Evolutionary conservation across 352 stramenopile genomes (phyloP).

Genomic region (Phytophthora idaei): DNA sequence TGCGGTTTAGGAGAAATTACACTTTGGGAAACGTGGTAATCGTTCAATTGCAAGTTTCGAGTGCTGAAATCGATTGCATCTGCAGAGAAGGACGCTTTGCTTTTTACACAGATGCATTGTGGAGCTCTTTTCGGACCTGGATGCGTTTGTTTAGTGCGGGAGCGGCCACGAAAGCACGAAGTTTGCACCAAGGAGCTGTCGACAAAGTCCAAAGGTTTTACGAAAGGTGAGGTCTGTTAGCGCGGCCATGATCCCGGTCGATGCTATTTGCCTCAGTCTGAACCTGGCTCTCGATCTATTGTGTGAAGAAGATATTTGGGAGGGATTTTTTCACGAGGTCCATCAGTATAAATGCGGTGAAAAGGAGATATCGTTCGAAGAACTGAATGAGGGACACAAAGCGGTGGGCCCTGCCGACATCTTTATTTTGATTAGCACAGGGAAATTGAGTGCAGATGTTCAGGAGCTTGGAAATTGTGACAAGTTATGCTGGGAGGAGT

Average conservation of each 20-base stretch:
- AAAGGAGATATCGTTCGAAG: not conserved
- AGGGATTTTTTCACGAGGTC: not conserved
- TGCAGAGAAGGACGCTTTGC: no score
- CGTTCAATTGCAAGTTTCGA: no score
- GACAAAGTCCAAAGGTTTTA: no score
- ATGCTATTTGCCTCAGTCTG: not conserved
- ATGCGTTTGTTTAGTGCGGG: no score
- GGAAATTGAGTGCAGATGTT: not conserved
- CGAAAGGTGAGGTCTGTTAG: not conserved
- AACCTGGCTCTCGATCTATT: no score
- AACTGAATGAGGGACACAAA: not conserved
- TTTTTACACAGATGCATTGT: no score
- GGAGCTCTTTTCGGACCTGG: no score
- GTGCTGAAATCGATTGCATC: no score
- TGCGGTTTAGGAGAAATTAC: not conserved
- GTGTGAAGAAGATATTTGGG: not conserved
- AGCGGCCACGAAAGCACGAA: no score
- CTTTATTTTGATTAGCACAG: not conserved
- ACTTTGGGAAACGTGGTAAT: not conserved
- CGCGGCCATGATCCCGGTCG: not conserved
- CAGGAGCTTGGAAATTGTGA: not conserved
- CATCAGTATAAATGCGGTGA: not conserved
- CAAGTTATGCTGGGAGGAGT: no score
- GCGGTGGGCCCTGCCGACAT: not conserved
- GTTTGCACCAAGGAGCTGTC: no score